Evolutionary conservation across 352 stramenopile genomes (phyloP), one percentile per base, ranked within the genome.

Genomic region (Bremia lactucae): DNA sequence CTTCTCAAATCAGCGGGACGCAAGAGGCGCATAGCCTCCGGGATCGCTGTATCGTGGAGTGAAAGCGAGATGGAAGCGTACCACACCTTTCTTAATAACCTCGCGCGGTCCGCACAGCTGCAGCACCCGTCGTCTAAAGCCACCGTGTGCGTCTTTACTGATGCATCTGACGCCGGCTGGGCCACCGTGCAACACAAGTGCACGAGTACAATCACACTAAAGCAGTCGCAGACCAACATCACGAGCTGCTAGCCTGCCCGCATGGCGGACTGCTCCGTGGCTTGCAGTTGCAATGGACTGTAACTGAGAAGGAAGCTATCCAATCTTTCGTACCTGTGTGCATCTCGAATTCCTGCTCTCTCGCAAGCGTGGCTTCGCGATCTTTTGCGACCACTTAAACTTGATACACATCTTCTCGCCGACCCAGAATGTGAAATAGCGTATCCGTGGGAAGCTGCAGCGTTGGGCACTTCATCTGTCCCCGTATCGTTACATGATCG

Each of bases 381-480:
- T 43, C 1, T 43, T 23, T 6, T 43, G 22, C 14, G 36, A 43
- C 15, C 22, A 43, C 23, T 15, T 23, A n/a, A 43, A 43, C 19
- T 9, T 33, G 6, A 23, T 34, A 1, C n/a, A 43, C 6, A 15
- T 34, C 3, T 43, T 43, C n/a, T 19, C n/a, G 18, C 20, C 21
- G 4, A 20, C 3, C 0, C 19, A 19, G 4, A n/a, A 31, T 11
- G 8, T 43, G 11, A 43, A 40, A 20, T 20, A 36, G 8, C 31
- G 20, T 9, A 15, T 19, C 6, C 11, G 31, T 6, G 31, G 11
- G 13, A 14, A 18, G 10, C 16, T 24, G 2, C 33, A 23, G 14
- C 33, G 16, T 8, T 38, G 33, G 33, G 33, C 18, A 8, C 16
- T 23, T 10, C 3, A 11, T 0, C 9, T 39, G 5, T 41, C 16